Conservation (phyloP, 1,284 basidiomycete species). For the Fomitopsis betulina region DNA sequence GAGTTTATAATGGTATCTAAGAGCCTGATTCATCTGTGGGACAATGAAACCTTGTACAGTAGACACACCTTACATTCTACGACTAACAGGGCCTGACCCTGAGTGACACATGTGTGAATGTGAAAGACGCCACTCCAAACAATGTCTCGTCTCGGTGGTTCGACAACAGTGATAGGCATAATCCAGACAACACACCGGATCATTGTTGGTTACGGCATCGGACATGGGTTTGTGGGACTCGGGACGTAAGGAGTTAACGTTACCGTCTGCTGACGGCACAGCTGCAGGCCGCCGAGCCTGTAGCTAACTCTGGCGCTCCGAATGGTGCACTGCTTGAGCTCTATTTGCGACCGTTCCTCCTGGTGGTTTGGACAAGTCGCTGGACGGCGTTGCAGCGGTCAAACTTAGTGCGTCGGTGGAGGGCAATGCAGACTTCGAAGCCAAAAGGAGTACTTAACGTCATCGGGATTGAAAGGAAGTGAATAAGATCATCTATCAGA, state of each 20-base stretch:
- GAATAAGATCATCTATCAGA: conserved; percentile 7
- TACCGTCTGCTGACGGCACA: not conserved
- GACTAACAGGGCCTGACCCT: not conserved
- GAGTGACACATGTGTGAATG: not conserved
- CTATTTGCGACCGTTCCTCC: not conserved
- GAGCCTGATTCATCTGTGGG: not conserved
- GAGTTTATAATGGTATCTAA: not conserved
- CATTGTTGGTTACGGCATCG: not conserved
- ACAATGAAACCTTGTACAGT: conserved; percentile 1
- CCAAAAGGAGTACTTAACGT: not conserved
- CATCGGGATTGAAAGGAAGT: conserved; percentile 1
- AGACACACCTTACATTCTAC: not conserved
- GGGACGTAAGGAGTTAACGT: not conserved
- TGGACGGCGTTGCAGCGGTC: not conserved
- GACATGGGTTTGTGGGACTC: not conserved
- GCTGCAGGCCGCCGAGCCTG: not conserved
- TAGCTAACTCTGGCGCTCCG: not conserved
- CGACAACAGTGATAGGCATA: not conserved
- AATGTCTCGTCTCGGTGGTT: not conserved
- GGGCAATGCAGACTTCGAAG: not conserved
- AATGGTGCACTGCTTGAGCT: not conserved
- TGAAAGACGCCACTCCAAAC: not conserved
- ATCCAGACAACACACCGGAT: not conserved
- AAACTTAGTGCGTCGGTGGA: not conserved
- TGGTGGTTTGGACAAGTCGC: not conserved